Evolutionary conservation across 2,329 filamentous ascomycete species (phyloP).

Genomic region (Chrysoporthe deuterocubensis): DNA sequence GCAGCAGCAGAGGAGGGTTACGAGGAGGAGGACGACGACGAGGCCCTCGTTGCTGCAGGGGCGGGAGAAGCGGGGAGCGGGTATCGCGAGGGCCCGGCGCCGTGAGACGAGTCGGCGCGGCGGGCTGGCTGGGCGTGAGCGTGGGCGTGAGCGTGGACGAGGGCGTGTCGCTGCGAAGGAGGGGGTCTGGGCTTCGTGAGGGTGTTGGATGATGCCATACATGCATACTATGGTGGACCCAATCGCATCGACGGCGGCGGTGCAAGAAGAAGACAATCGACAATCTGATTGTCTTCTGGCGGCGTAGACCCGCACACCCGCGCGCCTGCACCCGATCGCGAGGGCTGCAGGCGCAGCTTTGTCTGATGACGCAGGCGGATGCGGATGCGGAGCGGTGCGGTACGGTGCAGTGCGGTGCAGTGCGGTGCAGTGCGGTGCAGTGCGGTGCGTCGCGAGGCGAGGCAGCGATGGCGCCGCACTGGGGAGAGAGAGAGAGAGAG

Average conservation of each 20-base stretch:
- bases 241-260: constrained; percentile 26
- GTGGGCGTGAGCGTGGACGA: no score
- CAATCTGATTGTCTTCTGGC: constrained; percentile 26
- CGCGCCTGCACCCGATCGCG: neutral
- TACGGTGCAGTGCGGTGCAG: neutral
- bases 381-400: neutral
- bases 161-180: constrained; percentile 19
- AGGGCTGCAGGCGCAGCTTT: constrained; percentile 11
- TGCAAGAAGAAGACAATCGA: neutral
- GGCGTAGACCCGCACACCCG: neutral
- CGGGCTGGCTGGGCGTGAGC: no score
- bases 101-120: neutral
- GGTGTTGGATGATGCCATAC: constrained; percentile 41
- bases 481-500: no score
- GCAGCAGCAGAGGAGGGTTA: no score
- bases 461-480: no score
- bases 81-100: neutral
- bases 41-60: constrained; percentile 10
- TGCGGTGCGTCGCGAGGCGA: neutral
- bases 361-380: neutral
- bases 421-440: neutral
- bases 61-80: constrained; percentile 19
- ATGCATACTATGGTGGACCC: constrained; percentile 36
- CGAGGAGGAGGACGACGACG: constrained; percentile 17
- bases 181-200: constrained; percentile 37